Evolutionary conservation across 768 basidiomycete genomes (phyloP), one percentile per base, ranked within the genome.

Genomic region (Mycena sanguinolenta): DNA sequence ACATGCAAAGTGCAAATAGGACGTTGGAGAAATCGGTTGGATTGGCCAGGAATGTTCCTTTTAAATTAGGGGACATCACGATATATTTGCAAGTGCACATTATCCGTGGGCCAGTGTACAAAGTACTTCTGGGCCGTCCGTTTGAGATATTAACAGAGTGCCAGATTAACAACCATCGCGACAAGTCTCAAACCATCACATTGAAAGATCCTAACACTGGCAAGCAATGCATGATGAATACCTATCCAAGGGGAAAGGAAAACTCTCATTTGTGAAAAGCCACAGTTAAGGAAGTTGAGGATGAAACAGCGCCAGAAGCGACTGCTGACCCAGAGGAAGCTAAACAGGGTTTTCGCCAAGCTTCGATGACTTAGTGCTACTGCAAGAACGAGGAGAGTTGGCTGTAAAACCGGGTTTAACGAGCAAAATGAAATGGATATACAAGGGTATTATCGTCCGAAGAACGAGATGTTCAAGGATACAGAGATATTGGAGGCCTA

Each of bases 1-100:
- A 69, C 14, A 77, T 81, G 76, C 75, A 80, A 52, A 74, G 74
- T 19, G 77, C 79, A 1, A 55, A 55, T 32, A 32, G 54, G 17
- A 32, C 34, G 23, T 10, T 55, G 21, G n/a, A n/a, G n/a, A n/a
- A n/a, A n/a, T n/a, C n/a, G n/a, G n/a, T n/a, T n/a, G n/a, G 34
- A 21, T 12, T 55, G 21, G 54, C 54, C 3, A 34, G 54, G 54
- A 55, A 55, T n/a, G 54, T 55, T 36, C 54, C 54, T 3, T 55
- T 55, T 27, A 3, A 32, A 7, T 55, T 32, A n/a, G 54, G 54
- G 12, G 32, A 55, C 2, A 12, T 55, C 2, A 55, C 34, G 34
- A 4, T 55, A 3, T 55, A 55, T 19, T 32, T 55, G 8, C 54
- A 55, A n/a, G 30, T 55, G 2, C 54, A 55, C 12, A 32, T 55